Percentiles rank a stretch among this genome's conserved stretches.
phyloP scores from a whole-genome alignment of 257 asterid genomes.

The Marsdenia floribunda region DNA sequence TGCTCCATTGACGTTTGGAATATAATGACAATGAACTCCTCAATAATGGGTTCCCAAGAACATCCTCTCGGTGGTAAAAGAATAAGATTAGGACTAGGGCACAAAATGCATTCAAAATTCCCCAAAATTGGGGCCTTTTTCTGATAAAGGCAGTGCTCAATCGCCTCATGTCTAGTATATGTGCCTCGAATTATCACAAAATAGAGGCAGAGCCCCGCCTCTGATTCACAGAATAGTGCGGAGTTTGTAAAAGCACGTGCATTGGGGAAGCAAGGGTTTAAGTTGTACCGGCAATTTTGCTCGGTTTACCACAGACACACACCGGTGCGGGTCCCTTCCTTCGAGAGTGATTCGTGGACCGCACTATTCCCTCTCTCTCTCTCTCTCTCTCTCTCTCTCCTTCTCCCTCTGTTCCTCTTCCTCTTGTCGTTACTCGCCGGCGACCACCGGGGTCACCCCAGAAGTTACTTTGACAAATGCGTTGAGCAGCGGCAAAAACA shows the following conservation, averaged over 20 bases:
- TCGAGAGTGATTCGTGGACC: constrained; percentile 20
- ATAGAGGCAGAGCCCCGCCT: too few species aligned
- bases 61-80: constrained; percentile 49
- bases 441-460: not conserved
- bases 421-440: not conserved
- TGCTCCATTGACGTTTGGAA: constrained; percentile 30
- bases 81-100: constrained; percentile 40
- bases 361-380: constrained; percentile 10
- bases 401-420: constrained; percentile 10
- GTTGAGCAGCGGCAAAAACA: too few species aligned
- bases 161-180: constrained; percentile 35
- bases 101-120: constrained; percentile 54
- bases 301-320: constrained; percentile 55
- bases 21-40: constrained; percentile 25
- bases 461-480: too few species aligned
- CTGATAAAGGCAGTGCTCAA: constrained; percentile 23
- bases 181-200: constrained; percentile 10
- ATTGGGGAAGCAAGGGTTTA: constrained; percentile 21
- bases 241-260: constrained; percentile 42
- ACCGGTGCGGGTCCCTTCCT: constrained; percentile 17
- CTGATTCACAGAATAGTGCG: too few species aligned
- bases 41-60: constrained; percentile 28
- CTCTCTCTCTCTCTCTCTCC: not conserved
- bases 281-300: constrained; percentile 37
- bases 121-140: constrained; percentile 42